phyloP scores from a whole-genome alignment of 163 green algal genomes.

The Smithsoniella earleae region DNA sequence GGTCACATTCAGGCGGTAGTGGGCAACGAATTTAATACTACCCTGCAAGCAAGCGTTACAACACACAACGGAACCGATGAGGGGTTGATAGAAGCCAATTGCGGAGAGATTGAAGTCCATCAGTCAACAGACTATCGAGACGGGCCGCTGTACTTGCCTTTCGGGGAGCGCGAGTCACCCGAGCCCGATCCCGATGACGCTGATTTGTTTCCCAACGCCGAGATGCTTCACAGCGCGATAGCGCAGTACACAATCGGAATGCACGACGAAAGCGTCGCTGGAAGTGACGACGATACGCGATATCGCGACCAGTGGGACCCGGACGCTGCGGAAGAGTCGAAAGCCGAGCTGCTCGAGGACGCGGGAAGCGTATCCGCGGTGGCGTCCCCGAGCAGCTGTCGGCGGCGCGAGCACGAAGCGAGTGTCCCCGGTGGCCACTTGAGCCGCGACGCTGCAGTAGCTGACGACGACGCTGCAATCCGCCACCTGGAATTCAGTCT shows the following conservation, averaged over 20 bases:
- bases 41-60: too few species aligned
- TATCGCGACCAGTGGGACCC: not conserved
- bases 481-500: not conserved
- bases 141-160: too few species aligned
- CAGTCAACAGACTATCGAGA: too few species aligned
- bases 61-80: too few species aligned
- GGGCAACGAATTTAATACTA: too few species aligned
- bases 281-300: not conserved
- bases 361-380: not conserved
- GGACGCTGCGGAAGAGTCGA: not conserved
- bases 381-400: slow-evolving; percentile 7
- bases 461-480: not conserved
- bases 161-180: too few species aligned
- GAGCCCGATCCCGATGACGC: too few species aligned
- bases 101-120: too few species aligned
- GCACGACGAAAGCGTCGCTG: not conserved
- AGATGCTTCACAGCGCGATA: too few species aligned
- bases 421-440: not conserved
- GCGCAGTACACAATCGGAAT: not conserved
- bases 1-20: too few species aligned
- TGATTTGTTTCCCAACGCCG: too few species aligned
- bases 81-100: too few species aligned
- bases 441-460: not conserved
- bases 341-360: not conserved
- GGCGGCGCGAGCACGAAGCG: not conserved